A percentile compares a stretch with the other conserved stretches of the same genome.
Evolutionary conservation across 176 grass and related monocot genomes (phyloP).

Genomic region (Phyllostachys edulis): DNA sequence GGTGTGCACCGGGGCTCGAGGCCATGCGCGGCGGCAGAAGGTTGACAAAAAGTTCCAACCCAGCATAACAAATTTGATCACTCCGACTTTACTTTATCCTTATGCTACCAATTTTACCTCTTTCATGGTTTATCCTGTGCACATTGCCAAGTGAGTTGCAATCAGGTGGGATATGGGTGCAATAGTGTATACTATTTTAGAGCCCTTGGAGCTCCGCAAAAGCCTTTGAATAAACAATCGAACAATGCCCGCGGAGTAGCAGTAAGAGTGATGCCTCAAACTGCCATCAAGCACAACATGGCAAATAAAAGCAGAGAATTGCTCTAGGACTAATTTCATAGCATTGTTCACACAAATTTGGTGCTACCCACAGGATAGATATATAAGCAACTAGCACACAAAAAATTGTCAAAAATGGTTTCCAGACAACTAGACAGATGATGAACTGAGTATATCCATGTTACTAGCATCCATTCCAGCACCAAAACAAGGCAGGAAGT

Average conservation of each 20-base stretch:
- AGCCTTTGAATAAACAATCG: neutral
- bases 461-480: neutral
- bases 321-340: neutral
- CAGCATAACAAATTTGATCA: too few species aligned
- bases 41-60: too few species aligned
- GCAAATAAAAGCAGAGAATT: neutral
- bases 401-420: neutral
- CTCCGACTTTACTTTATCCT: too few species aligned
- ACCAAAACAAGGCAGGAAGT: neutral
- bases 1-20: too few species aligned
- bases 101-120: too few species aligned
- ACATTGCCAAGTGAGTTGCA: neutral
- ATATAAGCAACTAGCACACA: constrained; percentile 3
- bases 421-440: neutral
- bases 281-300: neutral
- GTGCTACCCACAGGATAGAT: neutral
- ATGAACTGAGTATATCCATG: neutral
- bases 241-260: too few species aligned
- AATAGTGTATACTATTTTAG: neutral
- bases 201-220: neutral
- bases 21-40: too few species aligned
- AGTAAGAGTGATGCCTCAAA: constrained; percentile 4
- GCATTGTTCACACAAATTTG: neutral
- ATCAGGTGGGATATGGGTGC: neutral
- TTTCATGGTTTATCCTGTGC: too few species aligned